phyloP scores from a whole-genome alignment of 169 alveolate genomes.

The Amoebophrya sp. region DNA sequence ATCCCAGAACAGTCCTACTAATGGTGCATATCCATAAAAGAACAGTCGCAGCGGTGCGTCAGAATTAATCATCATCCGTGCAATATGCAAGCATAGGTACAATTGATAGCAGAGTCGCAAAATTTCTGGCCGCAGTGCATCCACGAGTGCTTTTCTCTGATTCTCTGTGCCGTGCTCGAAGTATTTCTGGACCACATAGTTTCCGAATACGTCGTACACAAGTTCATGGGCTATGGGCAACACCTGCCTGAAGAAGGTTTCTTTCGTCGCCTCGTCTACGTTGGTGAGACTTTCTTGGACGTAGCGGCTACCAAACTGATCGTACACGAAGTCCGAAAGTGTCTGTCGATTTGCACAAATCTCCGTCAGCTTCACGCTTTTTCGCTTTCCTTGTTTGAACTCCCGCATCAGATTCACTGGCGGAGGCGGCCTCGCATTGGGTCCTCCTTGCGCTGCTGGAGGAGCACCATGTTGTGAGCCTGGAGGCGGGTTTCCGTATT shows the following conservation, averaged over 20 bases:
- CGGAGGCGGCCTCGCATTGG: neutral
- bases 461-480: no score
- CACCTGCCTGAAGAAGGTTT: neutral
- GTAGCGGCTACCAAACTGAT: neutral
- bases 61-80: no score
- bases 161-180: neutral
- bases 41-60: neutral
- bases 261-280: neutral
- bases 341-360: neutral
- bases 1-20: neutral
- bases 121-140: neutral
- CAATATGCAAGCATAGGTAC: neutral
- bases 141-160: neutral
- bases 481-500: no score
- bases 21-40: neutral
- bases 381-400: neutral
- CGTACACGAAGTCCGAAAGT: neutral
- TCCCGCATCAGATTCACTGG: neutral
- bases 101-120: neutral
- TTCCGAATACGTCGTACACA: conserved; percentile 21
- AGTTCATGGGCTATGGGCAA: neutral
- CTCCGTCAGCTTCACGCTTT: neutral
- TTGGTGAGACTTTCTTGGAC: neutral
- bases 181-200: conserved; percentile 28
- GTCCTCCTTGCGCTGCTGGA: no score